Conservation (phyloP, 2,329 filamentous ascomycete species). For the Arthrobotrys sphaeroides region DNA sequence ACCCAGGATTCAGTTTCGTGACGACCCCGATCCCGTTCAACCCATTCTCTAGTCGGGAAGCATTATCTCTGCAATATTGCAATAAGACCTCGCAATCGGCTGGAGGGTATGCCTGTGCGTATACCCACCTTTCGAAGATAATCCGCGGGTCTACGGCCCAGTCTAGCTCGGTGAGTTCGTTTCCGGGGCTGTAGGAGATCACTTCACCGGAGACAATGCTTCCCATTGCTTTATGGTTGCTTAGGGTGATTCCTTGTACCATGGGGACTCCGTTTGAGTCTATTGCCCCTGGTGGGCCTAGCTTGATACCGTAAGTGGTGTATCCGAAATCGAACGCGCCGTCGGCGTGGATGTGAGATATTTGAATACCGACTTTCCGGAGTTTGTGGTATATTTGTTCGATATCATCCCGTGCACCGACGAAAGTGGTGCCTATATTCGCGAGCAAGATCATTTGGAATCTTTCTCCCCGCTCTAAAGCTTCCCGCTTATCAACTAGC, state of each 20-base stretch:
- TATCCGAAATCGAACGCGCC: slow-evolving; percentile 5
- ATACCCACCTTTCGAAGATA: slow-evolving; percentile 38
- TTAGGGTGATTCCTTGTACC: slow-evolving; percentile 35
- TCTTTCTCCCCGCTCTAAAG: neutral
- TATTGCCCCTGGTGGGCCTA: neutral
- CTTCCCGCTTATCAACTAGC: neutral
- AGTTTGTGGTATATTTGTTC: slow-evolving; percentile 3
- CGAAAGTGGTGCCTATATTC: slow-evolving; percentile 34
- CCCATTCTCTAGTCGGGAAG: neutral
- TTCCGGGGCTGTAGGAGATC: neutral
- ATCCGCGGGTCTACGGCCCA: slow-evolving; percentile 35
- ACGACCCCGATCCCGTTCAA: neutral
- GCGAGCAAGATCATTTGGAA: slow-evolving; percentile 27
- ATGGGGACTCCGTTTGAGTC: slow-evolving; percentile 5
- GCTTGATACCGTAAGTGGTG: neutral
- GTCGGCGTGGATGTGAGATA: slow-evolving; percentile 11
- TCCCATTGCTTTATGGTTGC: slow-evolving; percentile 34
- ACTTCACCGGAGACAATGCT: slow-evolving; percentile 28
- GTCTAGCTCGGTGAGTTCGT: neutral
- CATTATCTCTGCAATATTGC: slow-evolving; percentile 16
- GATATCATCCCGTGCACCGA: slow-evolving; percentile 21
- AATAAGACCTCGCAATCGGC: neutral
- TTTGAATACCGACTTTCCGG: neutral
- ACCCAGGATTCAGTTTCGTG: slow-evolving; percentile 6
- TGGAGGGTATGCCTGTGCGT: slow-evolving; percentile 1